A percentile compares a stretch with the other conserved stretches of the same genome.
Evolutionary conservation across 2,329 filamentous ascomycete species (phyloP).

Genomic region (Epichloe bromicola): DNA sequence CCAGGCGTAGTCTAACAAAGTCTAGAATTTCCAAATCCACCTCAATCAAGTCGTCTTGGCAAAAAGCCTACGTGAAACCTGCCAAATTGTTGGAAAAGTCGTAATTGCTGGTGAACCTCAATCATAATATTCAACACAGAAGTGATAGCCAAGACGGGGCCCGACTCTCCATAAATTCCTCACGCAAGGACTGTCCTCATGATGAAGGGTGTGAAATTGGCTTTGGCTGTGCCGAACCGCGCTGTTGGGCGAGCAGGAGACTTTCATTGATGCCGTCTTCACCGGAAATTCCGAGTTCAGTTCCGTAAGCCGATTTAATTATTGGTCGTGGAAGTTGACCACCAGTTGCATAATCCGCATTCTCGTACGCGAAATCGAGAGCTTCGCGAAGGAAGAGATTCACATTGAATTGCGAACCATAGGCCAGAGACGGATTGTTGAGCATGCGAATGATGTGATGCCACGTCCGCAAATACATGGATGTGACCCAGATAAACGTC

Average conservation of each 20-base stretch:
- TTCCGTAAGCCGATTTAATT: slow-evolving; percentile 11
- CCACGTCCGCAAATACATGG: slow-evolving; percentile 16
- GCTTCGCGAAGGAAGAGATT: slow-evolving; percentile 16
- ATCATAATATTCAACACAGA: neutral
- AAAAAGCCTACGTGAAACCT: too few relatives aligned
- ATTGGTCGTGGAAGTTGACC: slow-evolving; percentile 20
- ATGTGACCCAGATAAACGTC: slow-evolving; percentile 18
- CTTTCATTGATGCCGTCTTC: neutral
- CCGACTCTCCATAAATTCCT: too few relatives aligned
- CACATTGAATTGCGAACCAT: slow-evolving; percentile 13
- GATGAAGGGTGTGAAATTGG: too few relatives aligned
- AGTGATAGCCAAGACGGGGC: neutral
- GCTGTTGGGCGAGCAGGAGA: neutral
- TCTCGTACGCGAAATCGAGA: slow-evolving; percentile 17
- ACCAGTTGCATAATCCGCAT: slow-evolving; percentile 15
- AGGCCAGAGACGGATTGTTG: neutral
- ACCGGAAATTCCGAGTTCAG: slow-evolving; percentile 4
- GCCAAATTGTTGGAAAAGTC: too few relatives aligned
- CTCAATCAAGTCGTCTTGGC: neutral
- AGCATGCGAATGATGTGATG: slow-evolving; percentile 10
- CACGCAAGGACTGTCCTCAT: too few relatives aligned
- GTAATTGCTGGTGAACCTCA: too few relatives aligned
- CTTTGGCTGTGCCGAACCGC: neutral
- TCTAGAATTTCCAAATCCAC: neutral
- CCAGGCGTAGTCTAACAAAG: neutral